Evolutionary conservation across 768 basidiomycete species (phyloP).

Genomic region (Nevesoporus exiguus): DNA sequence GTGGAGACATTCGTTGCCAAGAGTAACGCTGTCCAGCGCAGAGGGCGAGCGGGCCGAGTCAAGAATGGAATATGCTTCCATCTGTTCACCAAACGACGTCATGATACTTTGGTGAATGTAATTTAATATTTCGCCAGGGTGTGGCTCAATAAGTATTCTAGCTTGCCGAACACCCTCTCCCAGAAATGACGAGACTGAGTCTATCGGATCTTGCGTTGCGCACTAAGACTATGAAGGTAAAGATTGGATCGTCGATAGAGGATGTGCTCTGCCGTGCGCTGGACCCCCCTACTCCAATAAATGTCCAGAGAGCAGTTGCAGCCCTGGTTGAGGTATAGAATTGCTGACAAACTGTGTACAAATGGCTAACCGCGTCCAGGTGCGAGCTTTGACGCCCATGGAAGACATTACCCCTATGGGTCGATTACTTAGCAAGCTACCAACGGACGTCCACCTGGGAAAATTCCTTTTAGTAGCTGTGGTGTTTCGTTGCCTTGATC

Average conservation of each 20-base stretch:
- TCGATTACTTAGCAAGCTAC: constrained; percentile 81
- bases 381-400: constrained; percentile 74
- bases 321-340: constrained; percentile 78
- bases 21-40: constrained; percentile 86
- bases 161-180: constrained; percentile 88
- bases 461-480: constrained; percentile 87
- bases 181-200: constrained; percentile 93
- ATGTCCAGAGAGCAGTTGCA: constrained; percentile 86
- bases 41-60: constrained; percentile 91
- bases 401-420: constrained; percentile 98
- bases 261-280: constrained; percentile 84
- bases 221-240: constrained; percentile 92
- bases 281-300: constrained; percentile 82
- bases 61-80: constrained; percentile 90
- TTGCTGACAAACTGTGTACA: neutral
- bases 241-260: constrained; percentile 81
- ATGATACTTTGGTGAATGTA: constrained; percentile 66
- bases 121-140: neutral
- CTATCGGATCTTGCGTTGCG: constrained; percentile 87
- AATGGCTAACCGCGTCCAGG: constrained; percentile 39
- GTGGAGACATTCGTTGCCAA: constrained; percentile 89
- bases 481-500: constrained; percentile 86
- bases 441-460: constrained; percentile 93
- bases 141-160: constrained; percentile 27
- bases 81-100: constrained; percentile 84